Evolutionary conservation across 257 asterid species (phyloP), one percentile per base, ranked within the genome.

Genomic region (Catharanthus roseus): DNA sequence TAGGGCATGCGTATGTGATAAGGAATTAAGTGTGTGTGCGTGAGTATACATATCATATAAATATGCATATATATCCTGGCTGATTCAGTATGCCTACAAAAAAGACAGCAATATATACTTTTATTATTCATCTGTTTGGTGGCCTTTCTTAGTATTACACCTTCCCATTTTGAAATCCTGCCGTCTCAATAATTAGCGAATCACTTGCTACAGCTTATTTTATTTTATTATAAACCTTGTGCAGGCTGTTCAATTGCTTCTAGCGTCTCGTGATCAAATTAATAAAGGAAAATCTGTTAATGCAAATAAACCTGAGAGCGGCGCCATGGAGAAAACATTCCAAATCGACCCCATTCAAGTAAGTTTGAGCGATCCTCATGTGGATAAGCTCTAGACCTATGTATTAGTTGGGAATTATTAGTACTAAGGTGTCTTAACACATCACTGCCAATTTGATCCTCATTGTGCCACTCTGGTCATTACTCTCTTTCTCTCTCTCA

Each of bases 341-440:
- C 44, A 26, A 28, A 51, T 49, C 18, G 72, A 67, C 31, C 72
- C 72, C 44, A 67, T 67, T 67, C 60, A 47, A 67, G 72, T 47
- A 49, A 47, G 60, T 67, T 34, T 47, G 8, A n/a, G n/a, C n/a
- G n/a, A 29, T 21, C 16, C 18, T 21, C 13, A n/a, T 21, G 33
- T 19, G 18, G 15, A 34, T 61, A 62, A 8, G 8, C 10, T 62
- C 6, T 15, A 61, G 34, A 33, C 13, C 28, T 61, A 61, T 31
- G 67, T 16, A 61, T 61, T 61, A 61, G 12, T 61, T 0, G 10
- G 8, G 47, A 61, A 44, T 61, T 33, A 11, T 62, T 62, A 34
- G 11, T 29, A 34, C 47, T 18, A 18, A 34, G 18, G 42, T 60
- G 23, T 34, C 11, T 2, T 0, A 12, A 28, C 29, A 58, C 6